phyloP scores from a whole-genome alignment of 2,329 filamentous ascomycete genomes.

The Monilinia vaccinii-corymbosi region DNA sequence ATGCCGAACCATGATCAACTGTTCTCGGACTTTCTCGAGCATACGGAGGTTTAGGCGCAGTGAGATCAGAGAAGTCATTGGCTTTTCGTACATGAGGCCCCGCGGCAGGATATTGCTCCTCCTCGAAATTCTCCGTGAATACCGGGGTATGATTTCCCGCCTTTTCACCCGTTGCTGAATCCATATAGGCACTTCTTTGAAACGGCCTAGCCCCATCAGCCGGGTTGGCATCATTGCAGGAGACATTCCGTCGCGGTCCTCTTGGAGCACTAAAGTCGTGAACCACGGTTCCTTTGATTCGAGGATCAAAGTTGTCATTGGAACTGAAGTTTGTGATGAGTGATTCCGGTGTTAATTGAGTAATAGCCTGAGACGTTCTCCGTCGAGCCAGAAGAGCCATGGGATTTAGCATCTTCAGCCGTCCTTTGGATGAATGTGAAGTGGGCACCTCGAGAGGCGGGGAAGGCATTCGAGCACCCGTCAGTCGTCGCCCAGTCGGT shows the following conservation, averaged over 20 bases:
- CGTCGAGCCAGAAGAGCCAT: slow-evolving; percentile 31
- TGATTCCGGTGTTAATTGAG: slow-evolving; percentile 22
- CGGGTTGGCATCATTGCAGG: slow-evolving; percentile 23
- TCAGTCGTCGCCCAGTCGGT: slow-evolving; percentile 19
- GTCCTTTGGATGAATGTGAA: slow-evolving; percentile 21
- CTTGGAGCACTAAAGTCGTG: slow-evolving; percentile 59
- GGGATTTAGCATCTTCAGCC: slow-evolving; percentile 32
- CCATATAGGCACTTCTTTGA: slow-evolving; percentile 17
- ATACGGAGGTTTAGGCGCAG: slow-evolving; percentile 26
- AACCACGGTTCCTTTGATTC: slow-evolving; percentile 53
- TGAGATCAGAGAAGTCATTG: slow-evolving; percentile 27
- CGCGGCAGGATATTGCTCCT: slow-evolving; percentile 33
- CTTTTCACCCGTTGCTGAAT: slow-evolving; percentile 15
- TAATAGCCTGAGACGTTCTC: slow-evolving; percentile 27
- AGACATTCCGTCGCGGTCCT: slow-evolving; percentile 34
- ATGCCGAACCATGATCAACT: slow-evolving; percentile 13
- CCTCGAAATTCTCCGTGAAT: slow-evolving; percentile 47
- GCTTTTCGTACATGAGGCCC: slow-evolving; percentile 29
- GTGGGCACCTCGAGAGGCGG: slow-evolving; percentile 23
- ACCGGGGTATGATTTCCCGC: slow-evolving; percentile 41
- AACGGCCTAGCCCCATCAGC: slow-evolving; percentile 12
- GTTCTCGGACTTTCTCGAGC: slow-evolving; percentile 21
- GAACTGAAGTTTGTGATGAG: slow-evolving; percentile 18
- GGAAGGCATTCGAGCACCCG: slow-evolving; percentile 22
- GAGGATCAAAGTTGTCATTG: slow-evolving; percentile 46